Conservation (phyloP, 306 rosid species). For the Prunus mongolica region DNA sequence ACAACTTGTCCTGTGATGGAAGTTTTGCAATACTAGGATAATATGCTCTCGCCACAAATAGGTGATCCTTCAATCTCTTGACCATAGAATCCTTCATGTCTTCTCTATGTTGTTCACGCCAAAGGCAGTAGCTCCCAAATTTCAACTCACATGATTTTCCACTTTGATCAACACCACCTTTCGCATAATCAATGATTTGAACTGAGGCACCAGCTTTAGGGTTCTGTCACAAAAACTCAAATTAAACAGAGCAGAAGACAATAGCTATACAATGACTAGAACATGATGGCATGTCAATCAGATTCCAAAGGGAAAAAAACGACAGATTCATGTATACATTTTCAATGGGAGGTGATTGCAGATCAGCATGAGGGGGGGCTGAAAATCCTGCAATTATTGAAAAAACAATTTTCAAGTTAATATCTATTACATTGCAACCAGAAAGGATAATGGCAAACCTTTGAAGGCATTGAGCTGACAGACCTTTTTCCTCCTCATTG, state of each 20-base stretch:
- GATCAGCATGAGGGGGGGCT: slow-evolving; percentile 34
- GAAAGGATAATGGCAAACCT: slow-evolving; percentile 8
- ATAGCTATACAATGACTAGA: background rate
- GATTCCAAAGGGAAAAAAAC: slow-evolving; percentile 10
- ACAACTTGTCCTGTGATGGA: slow-evolving; percentile 64
- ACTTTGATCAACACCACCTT: slow-evolving; percentile 47
- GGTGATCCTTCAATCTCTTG: slow-evolving; percentile 83
- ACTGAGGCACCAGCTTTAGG: slow-evolving; percentile 28
- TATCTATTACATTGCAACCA: background rate
- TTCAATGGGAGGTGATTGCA: slow-evolving; percentile 36
- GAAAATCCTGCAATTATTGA: slow-evolving; percentile 41
- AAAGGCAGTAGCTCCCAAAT: slow-evolving; percentile 89
- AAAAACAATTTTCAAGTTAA: slow-evolving; percentile 4
- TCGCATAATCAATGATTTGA: slow-evolving; percentile 30
- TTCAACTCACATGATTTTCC: slow-evolving; percentile 72
- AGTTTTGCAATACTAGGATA: slow-evolving; percentile 93
- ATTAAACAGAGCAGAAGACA: slow-evolving; percentile 21
- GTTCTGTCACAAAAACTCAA: slow-evolving; percentile 52
- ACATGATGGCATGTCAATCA: slow-evolving; percentile 11
- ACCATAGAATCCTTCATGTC: slow-evolving; percentile 75
- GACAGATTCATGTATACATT: slow-evolving; percentile 47
- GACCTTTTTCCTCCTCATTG: slow-evolving; percentile 42
- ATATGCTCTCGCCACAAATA: slow-evolving; percentile 95
- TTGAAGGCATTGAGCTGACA: slow-evolving; percentile 14
- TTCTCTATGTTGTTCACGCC: slow-evolving; percentile 79